Evolutionary conservation across 495 filamentous ascomycete genomes (phyloP).

Genomic region (Tricharina praecox): DNA sequence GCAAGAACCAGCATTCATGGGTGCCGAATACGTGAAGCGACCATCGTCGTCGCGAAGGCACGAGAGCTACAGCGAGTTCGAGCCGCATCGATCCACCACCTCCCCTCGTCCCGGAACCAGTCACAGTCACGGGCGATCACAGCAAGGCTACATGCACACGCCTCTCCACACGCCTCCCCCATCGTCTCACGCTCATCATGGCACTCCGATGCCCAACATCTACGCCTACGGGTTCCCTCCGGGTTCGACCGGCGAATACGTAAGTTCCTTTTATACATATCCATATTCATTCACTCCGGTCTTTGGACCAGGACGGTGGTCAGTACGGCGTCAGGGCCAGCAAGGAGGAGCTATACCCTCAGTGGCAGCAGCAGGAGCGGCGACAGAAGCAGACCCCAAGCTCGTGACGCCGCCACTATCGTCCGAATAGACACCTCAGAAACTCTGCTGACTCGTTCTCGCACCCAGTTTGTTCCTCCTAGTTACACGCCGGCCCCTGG

Average conservation of each 20-base stretch:
- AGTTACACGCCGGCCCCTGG: slow-evolving; percentile 17
- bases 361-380: neutral
- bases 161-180: slow-evolving; percentile 26
- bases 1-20: slow-evolving; percentile 20
- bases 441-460: neutral
- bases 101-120: slow-evolving; percentile 24
- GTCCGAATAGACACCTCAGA: neutral
- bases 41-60: slow-evolving; percentile 23
- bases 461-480: neutral
- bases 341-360: neutral
- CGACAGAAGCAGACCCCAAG: neutral
- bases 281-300: slow-evolving; percentile 2
- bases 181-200: slow-evolving; percentile 22
- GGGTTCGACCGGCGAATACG: slow-evolving; percentile 24
- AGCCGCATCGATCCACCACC: slow-evolving; percentile 18
- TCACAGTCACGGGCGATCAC: slow-evolving; percentile 6
- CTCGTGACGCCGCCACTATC: neutral
- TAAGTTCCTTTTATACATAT: slow-evolving; percentile 16
- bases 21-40: slow-evolving; percentile 22
- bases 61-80: slow-evolving; percentile 16
- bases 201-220: slow-evolving; percentile 18
- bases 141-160: slow-evolving; percentile 20
- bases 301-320: slow-evolving; percentile 6
- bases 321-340: too few relatives aligned
- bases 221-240: slow-evolving; percentile 25